Evolutionary conservation across 257 asterid genomes (phyloP).

Genomic region (Penstemon eatonii): DNA sequence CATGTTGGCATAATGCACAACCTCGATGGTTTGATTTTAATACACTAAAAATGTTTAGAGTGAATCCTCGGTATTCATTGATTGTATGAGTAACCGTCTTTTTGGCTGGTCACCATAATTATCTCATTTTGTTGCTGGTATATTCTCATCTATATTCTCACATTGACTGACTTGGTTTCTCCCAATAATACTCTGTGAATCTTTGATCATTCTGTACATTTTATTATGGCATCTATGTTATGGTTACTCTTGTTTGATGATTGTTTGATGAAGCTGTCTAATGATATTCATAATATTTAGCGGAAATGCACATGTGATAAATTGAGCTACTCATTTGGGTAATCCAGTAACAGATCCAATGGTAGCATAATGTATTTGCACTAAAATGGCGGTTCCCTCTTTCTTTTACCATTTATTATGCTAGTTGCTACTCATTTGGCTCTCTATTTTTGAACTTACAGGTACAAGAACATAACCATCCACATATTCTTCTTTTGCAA

Average conservation of each 20-base stretch:
- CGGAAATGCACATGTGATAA: background rate
- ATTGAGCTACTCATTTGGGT: slow-evolving; percentile 13
- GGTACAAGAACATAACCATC: slow-evolving; percentile 86
- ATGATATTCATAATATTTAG: background rate
- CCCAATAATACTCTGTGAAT: background rate
- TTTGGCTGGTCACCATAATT: too few species aligned
- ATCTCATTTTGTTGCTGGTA: too few species aligned
- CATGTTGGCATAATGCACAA: background rate
- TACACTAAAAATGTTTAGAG: background rate
- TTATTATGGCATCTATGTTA: background rate
- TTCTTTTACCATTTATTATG: background rate
- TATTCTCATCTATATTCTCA: background rate
- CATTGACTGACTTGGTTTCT: slow-evolving; percentile 10
- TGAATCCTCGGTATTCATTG: background rate
- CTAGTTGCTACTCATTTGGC: too few species aligned
- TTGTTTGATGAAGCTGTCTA: background rate
- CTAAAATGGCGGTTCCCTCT: slow-evolving; percentile 10
- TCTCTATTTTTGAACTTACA: slow-evolving; percentile 35
- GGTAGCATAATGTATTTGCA: slow-evolving; percentile 2
- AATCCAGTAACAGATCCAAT: slow-evolving; percentile 2
- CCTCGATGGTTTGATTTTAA: background rate
- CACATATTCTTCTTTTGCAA: slow-evolving; percentile 93
- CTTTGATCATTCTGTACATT: background rate
- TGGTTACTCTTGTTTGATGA: slow-evolving; percentile 2
- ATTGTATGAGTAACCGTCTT: too few species aligned